These are phyloP conservation scores for Rhizomucor miehei DNA, from an alignment of 371 early-diverging fungal genomes.

Conservation along the genomic window DNA sequence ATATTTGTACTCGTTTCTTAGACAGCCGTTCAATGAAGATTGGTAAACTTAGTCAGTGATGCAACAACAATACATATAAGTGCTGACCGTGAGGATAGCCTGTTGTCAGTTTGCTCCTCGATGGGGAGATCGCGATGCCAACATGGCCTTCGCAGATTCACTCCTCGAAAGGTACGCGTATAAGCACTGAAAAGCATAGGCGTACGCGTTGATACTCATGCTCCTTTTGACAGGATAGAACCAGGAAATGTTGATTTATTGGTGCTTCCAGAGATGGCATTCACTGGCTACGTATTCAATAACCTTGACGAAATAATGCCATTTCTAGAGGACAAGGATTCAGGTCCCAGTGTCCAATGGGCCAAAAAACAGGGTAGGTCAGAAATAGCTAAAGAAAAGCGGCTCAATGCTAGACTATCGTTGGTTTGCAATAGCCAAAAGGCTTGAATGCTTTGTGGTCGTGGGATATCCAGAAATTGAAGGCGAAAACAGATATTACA, in stretches of 20 bases:
- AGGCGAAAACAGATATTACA: conserved; percentile 38
- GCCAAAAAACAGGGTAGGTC: conserved; percentile 31
- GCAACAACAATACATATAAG: no score
- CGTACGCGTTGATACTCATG: neutral
- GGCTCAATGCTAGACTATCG: neutral
- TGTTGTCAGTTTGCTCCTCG: conserved; percentile 45
- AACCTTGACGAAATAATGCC: conserved; percentile 51
- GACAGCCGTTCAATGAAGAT: no score
- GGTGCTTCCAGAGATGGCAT: conserved; percentile 77
- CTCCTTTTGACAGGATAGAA: conserved; percentile 27
- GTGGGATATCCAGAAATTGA: conserved; percentile 65
- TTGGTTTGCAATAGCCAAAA: conserved; percentile 29
- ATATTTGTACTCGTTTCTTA: no score
- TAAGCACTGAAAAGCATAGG: neutral
- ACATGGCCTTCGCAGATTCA: conserved; percentile 24
- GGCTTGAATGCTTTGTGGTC: conserved; percentile 57
- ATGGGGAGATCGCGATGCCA: conserved; percentile 32
- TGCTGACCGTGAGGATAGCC: no score
- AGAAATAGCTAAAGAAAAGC: neutral
- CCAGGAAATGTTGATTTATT: conserved; percentile 64
- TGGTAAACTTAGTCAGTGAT: no score
- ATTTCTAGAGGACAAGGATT: conserved; percentile 54
- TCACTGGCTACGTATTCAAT: conserved; percentile 65
- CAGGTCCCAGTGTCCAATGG: conserved; percentile 62
- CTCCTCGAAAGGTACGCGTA: conserved; percentile 27